A percentile compares a stretch with the other conserved stretches of the same genome.
Evolutionary conservation across 495 filamentous ascomycete species (phyloP).

Genomic region (Aspergillus affinis): DNA sequence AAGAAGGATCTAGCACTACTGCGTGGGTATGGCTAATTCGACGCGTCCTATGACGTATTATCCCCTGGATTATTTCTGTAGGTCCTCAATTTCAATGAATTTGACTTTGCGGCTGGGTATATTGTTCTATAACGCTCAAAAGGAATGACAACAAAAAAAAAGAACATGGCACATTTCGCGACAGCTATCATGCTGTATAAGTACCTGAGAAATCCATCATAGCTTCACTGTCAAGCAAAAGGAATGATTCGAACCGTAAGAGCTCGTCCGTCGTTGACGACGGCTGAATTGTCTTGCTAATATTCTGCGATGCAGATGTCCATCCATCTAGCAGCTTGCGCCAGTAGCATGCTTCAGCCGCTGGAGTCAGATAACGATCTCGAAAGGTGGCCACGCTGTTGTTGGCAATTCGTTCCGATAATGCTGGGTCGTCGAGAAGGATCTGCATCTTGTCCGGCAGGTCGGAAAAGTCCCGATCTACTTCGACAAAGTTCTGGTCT

Average conservation of each 20-base stretch:
- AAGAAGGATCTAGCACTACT: too few species aligned
- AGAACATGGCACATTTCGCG: background rate
- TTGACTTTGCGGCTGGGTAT: background rate
- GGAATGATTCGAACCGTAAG: constrained; percentile 14
- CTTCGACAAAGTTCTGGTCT: constrained; percentile 52
- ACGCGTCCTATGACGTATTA: too few species aligned
- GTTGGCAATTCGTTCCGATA: constrained; percentile 46
- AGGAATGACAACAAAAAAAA: background rate
- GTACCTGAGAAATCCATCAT: constrained; percentile 13
- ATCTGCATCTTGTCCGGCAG: constrained; percentile 43
- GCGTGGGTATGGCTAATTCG: too few species aligned
- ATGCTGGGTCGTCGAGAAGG: constrained; percentile 32
- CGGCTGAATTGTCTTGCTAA: background rate
- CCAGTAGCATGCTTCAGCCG: constrained; percentile 53
- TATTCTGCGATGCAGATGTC: constrained; percentile 23
- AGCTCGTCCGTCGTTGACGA: background rate
- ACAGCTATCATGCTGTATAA: background rate
- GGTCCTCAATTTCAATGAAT: too few species aligned
- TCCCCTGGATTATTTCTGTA: too few species aligned
- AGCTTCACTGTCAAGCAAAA: constrained; percentile 10
- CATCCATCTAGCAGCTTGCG: constrained; percentile 40
- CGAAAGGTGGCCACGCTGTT: constrained; percentile 46
- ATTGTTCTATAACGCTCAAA: background rate
- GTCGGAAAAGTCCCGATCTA: constrained; percentile 49
- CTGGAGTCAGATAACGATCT: constrained; percentile 50